Evolutionary conservation across 306 rosid species (phyloP).

Genomic region (Fragaria iinumae): DNA sequence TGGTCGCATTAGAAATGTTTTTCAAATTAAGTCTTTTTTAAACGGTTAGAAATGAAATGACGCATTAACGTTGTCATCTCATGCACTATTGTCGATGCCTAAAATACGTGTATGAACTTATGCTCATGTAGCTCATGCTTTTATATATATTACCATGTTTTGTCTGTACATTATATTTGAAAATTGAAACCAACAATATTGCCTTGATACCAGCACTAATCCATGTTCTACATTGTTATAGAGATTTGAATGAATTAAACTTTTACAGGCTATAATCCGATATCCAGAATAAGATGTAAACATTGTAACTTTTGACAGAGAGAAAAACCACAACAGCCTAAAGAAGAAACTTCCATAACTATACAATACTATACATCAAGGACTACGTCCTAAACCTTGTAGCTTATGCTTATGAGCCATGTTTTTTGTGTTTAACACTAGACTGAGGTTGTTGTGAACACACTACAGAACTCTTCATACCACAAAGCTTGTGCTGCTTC

Average conservation of each 20-base stretch:
- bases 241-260: not conserved
- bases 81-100: not conserved
- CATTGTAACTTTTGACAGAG: not conserved
- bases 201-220: not conserved
- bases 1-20: not conserved
- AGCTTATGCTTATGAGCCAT: conserved; percentile 24
- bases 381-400: not conserved
- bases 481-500: conserved; percentile 76
- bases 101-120: too few relatives aligned
- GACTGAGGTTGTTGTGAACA: conserved; percentile 35
- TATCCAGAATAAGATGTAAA: not conserved
- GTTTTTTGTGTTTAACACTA: conserved; percentile 36
- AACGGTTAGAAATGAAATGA: too few relatives aligned
- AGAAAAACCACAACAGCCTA: not conserved
- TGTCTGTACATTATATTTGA: too few relatives aligned
- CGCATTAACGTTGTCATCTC: not conserved
- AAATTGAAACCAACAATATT: too few relatives aligned
- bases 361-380: not conserved
- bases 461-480: conserved; percentile 51
- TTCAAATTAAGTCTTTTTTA: too few relatives aligned
- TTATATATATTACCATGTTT: too few relatives aligned
- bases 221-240: not conserved
- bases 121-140: too few relatives aligned
- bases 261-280: not conserved
- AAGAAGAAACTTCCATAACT: not conserved